Evolutionary conservation across 306 rosid genomes (phyloP).

Genomic region (Lupinus albus): DNA sequence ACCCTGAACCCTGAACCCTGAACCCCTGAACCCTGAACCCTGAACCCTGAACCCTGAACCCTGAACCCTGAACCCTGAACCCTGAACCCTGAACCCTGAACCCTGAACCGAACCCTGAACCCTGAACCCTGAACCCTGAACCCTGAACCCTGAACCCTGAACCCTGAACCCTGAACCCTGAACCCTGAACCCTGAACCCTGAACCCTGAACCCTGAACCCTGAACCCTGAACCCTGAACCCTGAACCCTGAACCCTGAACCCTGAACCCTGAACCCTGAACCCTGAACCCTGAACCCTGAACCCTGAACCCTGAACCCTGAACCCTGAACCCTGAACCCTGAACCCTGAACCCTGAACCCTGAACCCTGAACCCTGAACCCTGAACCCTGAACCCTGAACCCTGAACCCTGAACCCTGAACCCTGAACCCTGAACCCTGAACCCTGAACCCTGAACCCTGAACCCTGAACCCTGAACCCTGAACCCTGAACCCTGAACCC

Average conservation of each 20-base stretch:
- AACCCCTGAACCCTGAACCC: conserved; percentile 30
- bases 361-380: conserved; percentile 38
- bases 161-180: conserved; percentile 37
- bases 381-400: conserved; percentile 38
- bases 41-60: conserved; percentile 6
- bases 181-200: conserved; percentile 27
- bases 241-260: conserved; percentile 12
- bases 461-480: conserved; percentile 32
- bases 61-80: conserved; percentile 26
- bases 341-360: conserved; percentile 28
- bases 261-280: conserved; percentile 23
- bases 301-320: conserved; percentile 35
- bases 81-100: conserved; percentile 34
- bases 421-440: conserved; percentile 35
- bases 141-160: conserved; percentile 34
- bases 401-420: conserved; percentile 27
- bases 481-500: conserved; percentile 32
- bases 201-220: conserved; percentile 1
- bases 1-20: too few species aligned
- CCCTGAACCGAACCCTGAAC: too few species aligned
- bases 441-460: conserved; percentile 28
- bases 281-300: conserved; percentile 21
- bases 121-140: conserved; percentile 39
- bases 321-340: conserved; percentile 34
- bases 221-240: conserved; percentile 6